Evolutionary conservation across 1,284 basidiomycete genomes (phyloP), one percentile per base, ranked within the genome.

Genomic region (Sphaerobolus stellatus): DNA sequence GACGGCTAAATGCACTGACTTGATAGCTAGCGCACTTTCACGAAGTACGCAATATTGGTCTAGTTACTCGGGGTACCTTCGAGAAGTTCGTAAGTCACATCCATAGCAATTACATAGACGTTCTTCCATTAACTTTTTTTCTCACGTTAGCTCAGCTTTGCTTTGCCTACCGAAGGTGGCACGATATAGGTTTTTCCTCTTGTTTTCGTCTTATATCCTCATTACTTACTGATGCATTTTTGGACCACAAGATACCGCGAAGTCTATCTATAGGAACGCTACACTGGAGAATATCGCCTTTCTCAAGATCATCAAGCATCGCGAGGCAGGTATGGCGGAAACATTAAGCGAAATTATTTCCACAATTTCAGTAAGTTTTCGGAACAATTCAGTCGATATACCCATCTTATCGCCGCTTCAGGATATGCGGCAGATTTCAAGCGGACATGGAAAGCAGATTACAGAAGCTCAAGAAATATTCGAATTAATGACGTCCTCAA

Each of bases 11-110:
- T 45, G n/a, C 13, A 41, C 29, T 40, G 22, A 24, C 34, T 18
- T 20, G 48, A 36, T 47, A 47, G 40, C 25, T 59, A 90, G 87
- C 56, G 86, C 88, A 13, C 68, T 90, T 25, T 83, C 87, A 14
- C 74, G 87, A 50, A 90, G 88, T 64, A 80, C 88, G 7, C 87
- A 90, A 62, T 85, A 84, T 62, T 90, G 88, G 88, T 87, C 88
- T 7, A 89, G 86, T 59, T 90, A 89, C 66, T 90, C 87, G 5
- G 87, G 88, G 0, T 89, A 90, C 68, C 75, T 90, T 49, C 80
- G 87, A 48, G 87, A 90, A 75, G 78, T 88, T 52, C 81, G 87
- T 87, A 64, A 63, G 84, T 72, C 50, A 54, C 52, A 36, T 52
- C 25, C 29, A 3, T 18, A n/a, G 27, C 52, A 46, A 52, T 48